Evolutionary conservation across 164 flowering plant species (phyloP).

Genomic region (Liriodendron chinense): DNA sequence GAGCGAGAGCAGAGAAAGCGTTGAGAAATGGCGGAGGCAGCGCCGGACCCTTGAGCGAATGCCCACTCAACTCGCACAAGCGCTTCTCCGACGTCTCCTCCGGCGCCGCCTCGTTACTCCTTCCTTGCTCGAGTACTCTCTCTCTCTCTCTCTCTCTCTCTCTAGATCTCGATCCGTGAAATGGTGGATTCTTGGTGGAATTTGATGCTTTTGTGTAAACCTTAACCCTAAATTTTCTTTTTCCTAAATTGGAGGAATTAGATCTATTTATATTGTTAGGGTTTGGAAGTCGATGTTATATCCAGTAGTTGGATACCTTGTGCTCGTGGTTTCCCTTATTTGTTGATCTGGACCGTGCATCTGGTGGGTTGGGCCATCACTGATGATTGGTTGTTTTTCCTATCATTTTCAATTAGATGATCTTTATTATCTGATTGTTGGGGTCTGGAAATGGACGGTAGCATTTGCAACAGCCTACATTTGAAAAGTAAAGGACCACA

Average conservation of each 20-base stretch:
- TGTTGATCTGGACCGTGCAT: background rate
- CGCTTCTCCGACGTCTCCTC: constrained; percentile 68
- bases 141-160: background rate
- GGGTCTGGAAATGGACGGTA: too few relatives aligned
- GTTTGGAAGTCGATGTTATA: too few relatives aligned
- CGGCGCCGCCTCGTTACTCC: constrained; percentile 72
- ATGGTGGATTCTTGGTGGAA: background rate
- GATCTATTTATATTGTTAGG: background rate
- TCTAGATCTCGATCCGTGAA: background rate
- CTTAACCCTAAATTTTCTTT: background rate
- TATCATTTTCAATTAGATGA: too few relatives aligned
- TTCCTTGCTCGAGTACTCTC: constrained; percentile 76
- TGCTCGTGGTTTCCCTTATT: too few relatives aligned
- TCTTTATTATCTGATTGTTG: too few relatives aligned
- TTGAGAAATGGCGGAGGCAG: constrained; percentile 86
- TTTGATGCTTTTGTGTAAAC: background rate
- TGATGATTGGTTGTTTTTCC: too few relatives aligned
- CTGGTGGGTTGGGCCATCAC: too few relatives aligned
- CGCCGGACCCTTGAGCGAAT: constrained; percentile 67
- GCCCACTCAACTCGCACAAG: constrained; percentile 71
- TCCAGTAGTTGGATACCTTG: too few relatives aligned
- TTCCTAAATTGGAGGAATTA: background rate
- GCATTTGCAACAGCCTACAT: too few relatives aligned
- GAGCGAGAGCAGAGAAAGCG: constrained; percentile 39
- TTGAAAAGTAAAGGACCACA: too few relatives aligned